Conservation (phyloP, 495 filamentous ascomycete genomes). For the Apiosordaria backusii region DNA sequence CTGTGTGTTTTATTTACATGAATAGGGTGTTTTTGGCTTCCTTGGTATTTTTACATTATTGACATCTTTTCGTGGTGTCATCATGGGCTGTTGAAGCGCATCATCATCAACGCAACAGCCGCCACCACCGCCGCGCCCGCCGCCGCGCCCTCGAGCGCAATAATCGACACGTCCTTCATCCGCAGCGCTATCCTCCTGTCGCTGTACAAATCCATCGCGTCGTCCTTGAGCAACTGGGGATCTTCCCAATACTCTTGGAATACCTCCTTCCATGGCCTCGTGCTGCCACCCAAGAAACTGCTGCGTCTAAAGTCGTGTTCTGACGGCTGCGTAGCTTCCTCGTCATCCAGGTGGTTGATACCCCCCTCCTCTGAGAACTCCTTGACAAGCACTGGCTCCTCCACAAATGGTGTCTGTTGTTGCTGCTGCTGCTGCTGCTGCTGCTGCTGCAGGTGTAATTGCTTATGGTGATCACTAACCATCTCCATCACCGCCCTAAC, state of each 20-base stretch:
- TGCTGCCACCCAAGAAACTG: not conserved
- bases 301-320: constrained; percentile 20
- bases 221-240: constrained; percentile 32
- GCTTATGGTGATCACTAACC: no score
- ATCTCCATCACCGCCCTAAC: constrained; percentile 24
- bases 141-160: constrained; percentile 68
- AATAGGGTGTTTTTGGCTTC: not conserved
- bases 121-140: constrained; percentile 64
- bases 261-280: constrained; percentile 46
- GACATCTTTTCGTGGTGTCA: not conserved
- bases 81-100: constrained; percentile 37
- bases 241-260: constrained; percentile 37
- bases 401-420: not conserved
- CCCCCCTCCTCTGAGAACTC: not conserved
- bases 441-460: no score
- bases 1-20: not conserved
- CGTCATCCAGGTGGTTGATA: not conserved
- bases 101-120: constrained; percentile 53
- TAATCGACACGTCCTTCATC: constrained; percentile 69
- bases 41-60: not conserved
- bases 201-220: constrained; percentile 59
- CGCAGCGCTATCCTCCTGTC: constrained; percentile 62
- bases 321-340: not conserved
- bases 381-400: not conserved
- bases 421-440: constrained; percentile 11